phyloP scores from a whole-genome alignment of 345 rosid genomes.

The Gossypium australe region DNA sequence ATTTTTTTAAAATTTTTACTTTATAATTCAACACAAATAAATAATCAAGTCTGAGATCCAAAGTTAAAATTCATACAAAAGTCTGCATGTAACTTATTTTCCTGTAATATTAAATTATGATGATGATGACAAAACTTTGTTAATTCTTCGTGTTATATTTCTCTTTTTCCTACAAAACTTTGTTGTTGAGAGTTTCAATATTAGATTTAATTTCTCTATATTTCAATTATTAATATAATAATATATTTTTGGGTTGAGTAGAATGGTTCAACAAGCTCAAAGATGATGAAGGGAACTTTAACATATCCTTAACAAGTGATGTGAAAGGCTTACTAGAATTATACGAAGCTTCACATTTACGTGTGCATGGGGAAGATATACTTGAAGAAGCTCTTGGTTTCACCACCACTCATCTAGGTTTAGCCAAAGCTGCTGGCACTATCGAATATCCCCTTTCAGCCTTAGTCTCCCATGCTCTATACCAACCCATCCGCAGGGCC shows the following conservation, averaged over 20 bases:
- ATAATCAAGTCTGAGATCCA: too few species aligned
- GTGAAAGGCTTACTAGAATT: slow-evolving; percentile 23
- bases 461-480: slow-evolving; percentile 16
- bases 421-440: background rate
- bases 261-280: slow-evolving; percentile 22
- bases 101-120: too few species aligned
- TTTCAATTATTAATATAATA: too few species aligned
- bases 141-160: too few species aligned
- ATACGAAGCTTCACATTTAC: slow-evolving; percentile 23
- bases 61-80: accelerated
- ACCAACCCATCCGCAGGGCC: slow-evolving; percentile 12
- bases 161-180: too few species aligned
- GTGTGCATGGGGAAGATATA: slow-evolving; percentile 14
- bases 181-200: too few species aligned
- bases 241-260: background rate
- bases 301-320: slow-evolving; percentile 2
- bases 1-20: too few species aligned
- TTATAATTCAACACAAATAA: too few species aligned
- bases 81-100: too few species aligned
- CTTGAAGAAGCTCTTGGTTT: slow-evolving; percentile 20
- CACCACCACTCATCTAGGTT: slow-evolving; percentile 9
- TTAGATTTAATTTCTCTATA: too few species aligned
- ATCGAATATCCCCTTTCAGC: background rate
- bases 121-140: too few species aligned
- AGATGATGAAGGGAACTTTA: slow-evolving; percentile 22